phyloP scores from a whole-genome alignment of 257 asterid species.

The Solanum sitiens region DNA sequence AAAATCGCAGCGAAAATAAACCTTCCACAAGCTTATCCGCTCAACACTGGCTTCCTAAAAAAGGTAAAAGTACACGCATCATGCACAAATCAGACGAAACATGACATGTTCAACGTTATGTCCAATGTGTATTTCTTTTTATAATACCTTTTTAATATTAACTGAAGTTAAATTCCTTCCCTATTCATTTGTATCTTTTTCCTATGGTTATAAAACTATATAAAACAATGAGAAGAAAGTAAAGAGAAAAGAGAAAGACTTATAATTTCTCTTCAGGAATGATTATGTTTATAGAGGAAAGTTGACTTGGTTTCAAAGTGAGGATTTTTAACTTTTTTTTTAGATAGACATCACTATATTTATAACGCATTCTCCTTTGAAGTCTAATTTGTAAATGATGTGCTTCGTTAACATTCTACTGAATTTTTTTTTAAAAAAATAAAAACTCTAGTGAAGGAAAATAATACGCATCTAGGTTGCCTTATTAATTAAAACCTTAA shows the following conservation, averaged over 20 bases:
- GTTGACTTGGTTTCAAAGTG: not conserved
- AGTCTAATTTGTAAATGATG: not conserved
- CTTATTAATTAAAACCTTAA: not conserved
- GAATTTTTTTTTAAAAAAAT: no score
- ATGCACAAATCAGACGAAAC: not conserved
- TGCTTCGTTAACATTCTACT: not conserved
- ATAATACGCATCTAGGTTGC: not conserved
- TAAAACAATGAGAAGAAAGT: no score
- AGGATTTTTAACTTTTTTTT: no score
- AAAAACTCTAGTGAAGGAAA: not conserved
- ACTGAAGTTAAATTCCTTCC: no score
- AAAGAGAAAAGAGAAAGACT: no score
- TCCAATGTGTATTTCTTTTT: not conserved
- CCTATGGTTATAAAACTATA: no score
- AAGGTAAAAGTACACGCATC: not conserved
- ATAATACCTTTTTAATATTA: no score
- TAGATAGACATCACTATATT: not conserved
- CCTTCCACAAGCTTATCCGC: not conserved
- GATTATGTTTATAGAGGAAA: fast-evolving
- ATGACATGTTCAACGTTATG: not conserved
- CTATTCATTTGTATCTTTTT: fast-evolving
- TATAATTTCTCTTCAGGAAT: fast-evolving
- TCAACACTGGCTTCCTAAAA: not conserved
- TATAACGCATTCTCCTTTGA: fast-evolving
- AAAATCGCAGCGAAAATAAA: not conserved